A percentile compares a stretch with the other conserved stretches of the same genome.
Evolutionary conservation across 2,329 filamentous ascomycete species (phyloP).

Genomic region (Colletotrichum sp.): DNA sequence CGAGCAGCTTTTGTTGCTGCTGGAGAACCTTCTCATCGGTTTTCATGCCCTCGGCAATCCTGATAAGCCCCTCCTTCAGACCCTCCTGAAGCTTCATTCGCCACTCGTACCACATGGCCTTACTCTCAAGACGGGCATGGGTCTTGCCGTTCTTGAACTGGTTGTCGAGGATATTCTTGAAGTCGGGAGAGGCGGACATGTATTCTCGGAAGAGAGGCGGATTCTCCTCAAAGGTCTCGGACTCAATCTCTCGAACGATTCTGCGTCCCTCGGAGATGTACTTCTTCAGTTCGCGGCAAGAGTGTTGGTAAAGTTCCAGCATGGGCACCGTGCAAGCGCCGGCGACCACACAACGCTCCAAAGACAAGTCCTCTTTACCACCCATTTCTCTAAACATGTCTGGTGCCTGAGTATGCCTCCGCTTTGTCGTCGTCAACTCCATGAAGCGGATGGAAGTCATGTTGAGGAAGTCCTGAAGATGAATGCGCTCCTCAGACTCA

Average conservation of each 20-base stretch:
- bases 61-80: slow-evolving; percentile 79
- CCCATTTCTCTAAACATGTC: slow-evolving; percentile 47
- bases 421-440: slow-evolving; percentile 96
- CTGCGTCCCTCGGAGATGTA: slow-evolving; percentile 93
- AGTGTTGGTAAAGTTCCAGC: slow-evolving; percentile 94
- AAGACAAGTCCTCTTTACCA: slow-evolving; percentile 57
- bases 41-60: slow-evolving; percentile 78
- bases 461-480: slow-evolving; percentile 90
- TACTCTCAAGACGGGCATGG: slow-evolving; percentile 86
- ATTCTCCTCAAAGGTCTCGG: slow-evolving; percentile 87
- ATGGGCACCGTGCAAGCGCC: slow-evolving; percentile 91
- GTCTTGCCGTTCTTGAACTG: slow-evolving; percentile 98
- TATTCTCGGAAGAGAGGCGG: slow-evolving; percentile 93
- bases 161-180: slow-evolving; percentile 88
- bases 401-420: slow-evolving; percentile 80
- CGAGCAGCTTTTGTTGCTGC: slow-evolving; percentile 72
- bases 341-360: slow-evolving; percentile 84
- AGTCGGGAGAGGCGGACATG: slow-evolving; percentile 80
- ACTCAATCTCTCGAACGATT: slow-evolving; percentile 90
- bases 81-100: slow-evolving; percentile 85
- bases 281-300: slow-evolving; percentile 92
- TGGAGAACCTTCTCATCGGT: slow-evolving; percentile 71
- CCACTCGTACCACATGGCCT: slow-evolving; percentile 99
- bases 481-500: slow-evolving; percentile 68
- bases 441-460: slow-evolving; percentile 98